Percentiles rank a stretch among this genome's conserved stretches.
Conservation (phyloP, 2,329 filamentous ascomycete species). For the Colletotrichum falcatum region DNA sequence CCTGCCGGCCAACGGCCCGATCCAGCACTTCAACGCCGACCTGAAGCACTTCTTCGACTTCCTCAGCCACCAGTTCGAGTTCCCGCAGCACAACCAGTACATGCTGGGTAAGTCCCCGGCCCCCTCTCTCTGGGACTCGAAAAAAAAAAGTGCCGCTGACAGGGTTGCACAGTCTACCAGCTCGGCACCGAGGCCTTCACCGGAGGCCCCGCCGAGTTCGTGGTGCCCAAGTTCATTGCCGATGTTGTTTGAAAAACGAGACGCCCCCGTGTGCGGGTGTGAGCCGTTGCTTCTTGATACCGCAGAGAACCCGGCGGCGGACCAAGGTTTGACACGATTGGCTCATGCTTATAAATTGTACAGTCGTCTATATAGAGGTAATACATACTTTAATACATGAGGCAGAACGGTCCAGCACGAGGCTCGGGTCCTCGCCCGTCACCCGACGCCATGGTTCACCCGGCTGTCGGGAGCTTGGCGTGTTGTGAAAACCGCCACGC, state of each 20-base stretch:
- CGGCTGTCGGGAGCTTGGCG: slow-evolving; percentile 25
- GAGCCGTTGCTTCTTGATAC: slow-evolving; percentile 5
- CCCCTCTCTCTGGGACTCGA: too few species aligned
- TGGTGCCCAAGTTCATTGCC: slow-evolving; percentile 43
- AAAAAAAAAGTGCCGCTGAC: background rate
- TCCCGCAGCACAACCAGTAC: slow-evolving; percentile 48
- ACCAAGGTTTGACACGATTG: background rate
- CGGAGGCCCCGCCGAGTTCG: slow-evolving; percentile 43
- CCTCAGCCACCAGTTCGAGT: slow-evolving; percentile 56
- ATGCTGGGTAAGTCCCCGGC: slow-evolving; percentile 43
- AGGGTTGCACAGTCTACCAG: slow-evolving; percentile 41
- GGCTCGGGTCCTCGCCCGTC: background rate
- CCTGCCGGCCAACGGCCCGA: slow-evolving; percentile 47
- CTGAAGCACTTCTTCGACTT: slow-evolving; percentile 66
- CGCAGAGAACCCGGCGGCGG: background rate
- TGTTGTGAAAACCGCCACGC: slow-evolving; percentile 5
- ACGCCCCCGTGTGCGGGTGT: background rate
- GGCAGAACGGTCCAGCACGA: background rate
- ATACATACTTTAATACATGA: slow-evolving; percentile 14
- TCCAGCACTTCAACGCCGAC: slow-evolving; percentile 65
- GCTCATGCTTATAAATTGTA: background rate
- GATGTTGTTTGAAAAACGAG: slow-evolving; percentile 27
- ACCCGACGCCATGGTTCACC: slow-evolving; percentile 24
- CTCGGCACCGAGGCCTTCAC: slow-evolving; percentile 46
- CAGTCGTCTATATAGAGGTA: slow-evolving; percentile 24